Base-by-base conservation (phyloP, 2,329 filamentous ascomycete species). In the Sporothrix variecibatus region DNA sequence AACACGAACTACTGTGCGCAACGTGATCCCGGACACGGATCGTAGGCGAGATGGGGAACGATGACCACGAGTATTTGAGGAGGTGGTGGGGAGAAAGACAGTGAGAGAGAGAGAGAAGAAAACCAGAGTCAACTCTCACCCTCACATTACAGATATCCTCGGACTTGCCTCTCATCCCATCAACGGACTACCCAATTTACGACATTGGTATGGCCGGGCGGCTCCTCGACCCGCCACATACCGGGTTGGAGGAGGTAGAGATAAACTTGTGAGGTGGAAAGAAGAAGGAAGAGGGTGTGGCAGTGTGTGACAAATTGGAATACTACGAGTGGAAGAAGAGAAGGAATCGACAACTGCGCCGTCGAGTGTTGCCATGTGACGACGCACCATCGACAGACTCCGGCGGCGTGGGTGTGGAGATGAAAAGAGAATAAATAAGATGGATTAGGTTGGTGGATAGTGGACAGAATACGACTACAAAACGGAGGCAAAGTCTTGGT, bases 161-260 rank as follows among this genome's bases (percentile, higher is more conserved):
- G 7, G 46, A 26, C 9, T 28, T 34, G 34, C 34, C 34, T 34
- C 34, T 34, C 34, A 7, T 34, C 4, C 31, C 34, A 40, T 64
- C 31, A 0, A 40, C 31, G 20, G 60, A 64, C 60, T n/a, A 34
- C 43, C 11, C 67, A 69, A 38, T 26, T 38, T 53, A 38, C 26
- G 26, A 53, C 46, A 34, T 20, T 62, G 20, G 12, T 68, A 69
- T 51, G 65, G 28, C 26, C 65, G 26, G 43, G 38, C 26, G 26
- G 62, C 38, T 53, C 49, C 51, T 17, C 15, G 28, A 17, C 53
- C 69, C 69, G 53, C 53, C 69, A 71, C 69, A 71, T 71, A 71
- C 69, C 69, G 53, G 69, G 68, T 56, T 11, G 31, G 68, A 20
- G 20, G 20, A n/a, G 20, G 5, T 20, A 1, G 31, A 28, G 23